phyloP scores from a whole-genome alignment of 176 grass and related monocot species.

The Puccinellia tenuiflora region DNA sequence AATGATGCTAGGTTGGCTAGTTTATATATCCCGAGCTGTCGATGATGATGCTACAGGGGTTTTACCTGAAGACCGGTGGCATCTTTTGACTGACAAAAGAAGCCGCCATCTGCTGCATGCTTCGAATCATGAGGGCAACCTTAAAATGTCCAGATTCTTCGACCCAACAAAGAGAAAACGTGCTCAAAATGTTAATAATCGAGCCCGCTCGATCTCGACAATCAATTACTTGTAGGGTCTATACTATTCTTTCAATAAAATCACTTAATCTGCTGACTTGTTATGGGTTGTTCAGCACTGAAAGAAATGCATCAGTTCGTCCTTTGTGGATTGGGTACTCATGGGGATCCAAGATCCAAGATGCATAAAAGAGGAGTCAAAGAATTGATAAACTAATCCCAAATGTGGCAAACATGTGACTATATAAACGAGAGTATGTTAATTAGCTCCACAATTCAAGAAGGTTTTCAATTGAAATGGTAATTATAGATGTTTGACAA shows the following conservation, averaged over 20 bases:
- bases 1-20: constrained; percentile 19
- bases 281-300: not conserved
- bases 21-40: not conserved
- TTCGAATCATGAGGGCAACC: constrained; percentile 19
- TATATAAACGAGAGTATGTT: not conserved
- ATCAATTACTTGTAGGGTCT: not conserved
- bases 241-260: not conserved
- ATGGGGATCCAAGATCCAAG: not conserved
- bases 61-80: constrained; percentile 32
- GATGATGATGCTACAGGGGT: not conserved
- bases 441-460: not conserved
- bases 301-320: not conserved
- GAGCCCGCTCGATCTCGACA: not conserved
- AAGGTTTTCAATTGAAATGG: not conserved
- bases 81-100: constrained; percentile 34
- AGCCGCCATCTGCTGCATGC: not conserved
- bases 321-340: not conserved
- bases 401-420: not conserved
- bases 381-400: not conserved
- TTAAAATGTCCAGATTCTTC: not conserved
- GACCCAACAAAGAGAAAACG: not conserved
- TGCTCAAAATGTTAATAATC: not conserved
- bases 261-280: not conserved
- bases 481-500: not conserved
- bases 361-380: not conserved